Evolutionary conservation across 768 basidiomycete species (phyloP), one percentile per base, ranked within the genome.

Genomic region (Podaxis mareebaensis): DNA sequence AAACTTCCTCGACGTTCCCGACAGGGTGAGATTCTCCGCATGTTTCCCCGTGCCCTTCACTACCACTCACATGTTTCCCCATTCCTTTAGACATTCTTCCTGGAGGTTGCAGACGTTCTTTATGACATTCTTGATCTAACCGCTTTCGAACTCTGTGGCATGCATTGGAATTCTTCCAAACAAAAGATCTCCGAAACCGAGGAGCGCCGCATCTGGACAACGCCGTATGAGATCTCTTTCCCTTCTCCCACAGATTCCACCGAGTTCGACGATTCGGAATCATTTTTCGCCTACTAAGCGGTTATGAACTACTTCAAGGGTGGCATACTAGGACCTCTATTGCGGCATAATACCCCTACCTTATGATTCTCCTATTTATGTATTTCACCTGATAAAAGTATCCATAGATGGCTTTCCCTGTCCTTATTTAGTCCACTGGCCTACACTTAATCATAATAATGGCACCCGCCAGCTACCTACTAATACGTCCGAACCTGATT

Each of bases 131-230:
- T 83, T n/a, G 75, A 83, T 60, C 81, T 92, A 39, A 76, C 81
- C 65, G 83, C 84, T 52, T 91, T 91, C 69, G 91, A 92, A 71
- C 83, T 92, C 30, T 87, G 83, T 53, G 91, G 91, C 38, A 85
- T 92, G 75, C 88, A 88, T 66, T 92, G 90, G 89, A 80, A 82
- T 53, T 86, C 85, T 4, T 79, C 81, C n/a, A 78, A 74, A 52
- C 79, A 79, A 66, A 56, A 57, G 55, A 63, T 63, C 38, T 63
- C 61, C 36, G 70, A 75, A 58, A 71, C 78, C 53, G 73, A 79
- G 58, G 76, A 81, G 36, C 71, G 77, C 42, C 81, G 78, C 33
- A 75, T 81, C 5, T 87, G 86, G 86, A 63, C 61, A 52, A 63
- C 61, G 38, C 61, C 61, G 6, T 63, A 63, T 39, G 61, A 63